Percentiles rank a stretch among this genome's conserved stretches.
phyloP scores from a whole-genome alignment of 352 stramenopile species.

The Phytophthora tentaculata region DNA sequence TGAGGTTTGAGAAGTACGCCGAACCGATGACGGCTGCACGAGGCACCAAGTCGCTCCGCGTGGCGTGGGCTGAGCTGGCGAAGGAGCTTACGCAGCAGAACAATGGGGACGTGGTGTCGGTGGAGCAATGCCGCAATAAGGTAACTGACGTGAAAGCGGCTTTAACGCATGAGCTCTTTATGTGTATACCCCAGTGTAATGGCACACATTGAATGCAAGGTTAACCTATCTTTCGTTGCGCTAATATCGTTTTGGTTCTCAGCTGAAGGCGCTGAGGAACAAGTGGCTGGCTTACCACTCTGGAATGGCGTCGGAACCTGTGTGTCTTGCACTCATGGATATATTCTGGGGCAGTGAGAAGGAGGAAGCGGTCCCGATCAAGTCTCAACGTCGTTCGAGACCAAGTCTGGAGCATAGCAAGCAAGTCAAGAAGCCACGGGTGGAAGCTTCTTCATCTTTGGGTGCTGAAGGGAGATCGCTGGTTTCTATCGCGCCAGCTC shows the following conservation, averaged over 20 bases:
- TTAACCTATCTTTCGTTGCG: constrained; percentile 12
- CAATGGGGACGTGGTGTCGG: constrained; percentile 11
- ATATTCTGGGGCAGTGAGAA: constrained; percentile 12
- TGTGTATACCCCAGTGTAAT: not conserved
- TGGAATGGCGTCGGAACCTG: constrained; percentile 11
- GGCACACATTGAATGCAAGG: constrained; percentile 2
- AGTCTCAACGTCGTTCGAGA: constrained; percentile 9
- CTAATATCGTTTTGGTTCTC: not conserved
- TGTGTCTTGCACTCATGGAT: constrained; percentile 28
- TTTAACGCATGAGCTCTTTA: not conserved
- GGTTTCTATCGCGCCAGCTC: constrained; percentile 2
- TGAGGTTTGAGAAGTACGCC: constrained; percentile 32
- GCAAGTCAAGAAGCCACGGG: constrained; percentile 10
- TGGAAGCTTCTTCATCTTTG: not conserved
- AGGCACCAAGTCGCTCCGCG: constrained; percentile 26
- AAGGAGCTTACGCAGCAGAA: constrained; percentile 21
- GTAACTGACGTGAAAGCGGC: not conserved
- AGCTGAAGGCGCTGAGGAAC: constrained; percentile 32
- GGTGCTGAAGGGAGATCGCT: not conserved
- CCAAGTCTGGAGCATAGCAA: constrained; percentile 6
- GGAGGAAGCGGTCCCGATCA: not conserved
- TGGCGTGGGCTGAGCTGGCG: constrained; percentile 20
- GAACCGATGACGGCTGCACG: constrained; percentile 12
- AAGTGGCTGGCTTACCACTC: constrained; percentile 32
- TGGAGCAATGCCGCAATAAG: constrained; percentile 38